These are phyloP conservation scores for Helotiales sp. DNA, from an alignment of 2,329 filamentous ascomycete genomes.

Conservation along the genomic window DNA sequence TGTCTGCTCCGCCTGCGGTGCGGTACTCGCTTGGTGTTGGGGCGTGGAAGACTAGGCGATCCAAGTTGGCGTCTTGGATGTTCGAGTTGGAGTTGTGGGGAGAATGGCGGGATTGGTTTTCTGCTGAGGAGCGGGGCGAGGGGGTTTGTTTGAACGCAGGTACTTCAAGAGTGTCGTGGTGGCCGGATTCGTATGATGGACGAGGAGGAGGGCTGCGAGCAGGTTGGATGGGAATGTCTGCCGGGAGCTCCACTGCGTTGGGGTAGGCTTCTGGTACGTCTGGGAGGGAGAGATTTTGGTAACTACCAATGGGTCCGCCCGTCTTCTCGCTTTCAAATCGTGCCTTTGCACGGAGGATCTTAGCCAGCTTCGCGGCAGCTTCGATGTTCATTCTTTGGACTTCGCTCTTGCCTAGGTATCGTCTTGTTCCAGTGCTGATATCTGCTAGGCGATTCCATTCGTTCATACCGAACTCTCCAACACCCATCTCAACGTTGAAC, in stretches of 20 bases:
- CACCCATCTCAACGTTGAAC: constrained; percentile 94
- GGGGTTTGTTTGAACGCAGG: constrained; percentile 25
- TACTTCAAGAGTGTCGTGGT: constrained; percentile 39
- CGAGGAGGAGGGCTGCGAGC: constrained; percentile 35
- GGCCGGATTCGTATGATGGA: constrained; percentile 43
- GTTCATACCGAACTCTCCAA: constrained; percentile 98
- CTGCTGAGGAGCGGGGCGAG: constrained; percentile 43
- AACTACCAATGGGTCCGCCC: constrained; percentile 11
- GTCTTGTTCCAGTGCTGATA: constrained; percentile 88
- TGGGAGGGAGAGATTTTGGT: constrained; percentile 30
- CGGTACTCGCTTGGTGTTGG: constrained; percentile 65
- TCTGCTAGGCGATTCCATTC: constrained; percentile 95
- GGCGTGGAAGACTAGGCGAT: constrained; percentile 60
- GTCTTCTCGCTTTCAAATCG: constrained; percentile 33
- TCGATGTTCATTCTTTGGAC: constrained; percentile 79
- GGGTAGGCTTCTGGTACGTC: constrained; percentile 47
- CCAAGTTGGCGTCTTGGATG: constrained; percentile 34
- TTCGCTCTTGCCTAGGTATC: constrained; percentile 75
- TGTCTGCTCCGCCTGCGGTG: constrained; percentile 65
- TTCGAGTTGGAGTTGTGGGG: constrained; percentile 46
- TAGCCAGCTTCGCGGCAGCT: constrained; percentile 79
- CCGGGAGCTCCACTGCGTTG: constrained; percentile 60
- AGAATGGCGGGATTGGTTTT: constrained; percentile 42
- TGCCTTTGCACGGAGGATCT: constrained; percentile 75
- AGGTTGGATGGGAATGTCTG: constrained; percentile 47